A percentile compares a stretch with the other conserved stretches of the same genome.
Conservation (phyloP, 352 stramenopile species). For the Phytopythium kandeliae region DNA sequence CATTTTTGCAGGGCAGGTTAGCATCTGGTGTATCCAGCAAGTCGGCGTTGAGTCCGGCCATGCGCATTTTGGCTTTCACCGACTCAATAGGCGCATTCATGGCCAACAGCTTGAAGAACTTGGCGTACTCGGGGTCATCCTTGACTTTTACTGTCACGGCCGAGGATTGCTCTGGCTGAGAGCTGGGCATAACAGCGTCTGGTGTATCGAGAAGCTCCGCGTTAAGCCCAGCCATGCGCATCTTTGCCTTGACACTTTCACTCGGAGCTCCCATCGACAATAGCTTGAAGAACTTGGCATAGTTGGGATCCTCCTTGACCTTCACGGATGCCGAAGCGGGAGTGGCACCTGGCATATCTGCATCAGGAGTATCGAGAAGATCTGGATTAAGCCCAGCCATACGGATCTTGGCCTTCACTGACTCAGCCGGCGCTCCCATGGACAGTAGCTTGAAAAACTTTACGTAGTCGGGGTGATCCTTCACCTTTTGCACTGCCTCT, state of each 20-base stretch:
- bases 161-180: too few relatives aligned
- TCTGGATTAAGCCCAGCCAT: slow-evolving; percentile 51
- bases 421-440: slow-evolving; percentile 47
- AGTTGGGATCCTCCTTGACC: slow-evolving; percentile 60
- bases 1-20: slow-evolving; percentile 13
- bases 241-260: slow-evolving; percentile 53
- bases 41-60: slow-evolving; percentile 47
- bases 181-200: too few relatives aligned
- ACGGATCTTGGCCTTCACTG: slow-evolving; percentile 53
- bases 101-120: slow-evolving; percentile 69
- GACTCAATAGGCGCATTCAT: slow-evolving; percentile 47
- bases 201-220: too few relatives aligned
- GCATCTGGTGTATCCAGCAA: slow-evolving; percentile 62
- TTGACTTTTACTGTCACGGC: too few relatives aligned
- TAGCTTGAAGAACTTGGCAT: slow-evolving; percentile 77
- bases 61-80: slow-evolving; percentile 56
- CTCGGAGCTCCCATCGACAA: slow-evolving; percentile 49
- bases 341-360: slow-evolving; percentile 16
- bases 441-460: slow-evolving; percentile 76
- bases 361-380: slow-evolving; percentile 68
- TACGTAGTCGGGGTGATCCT: slow-evolving; percentile 43
- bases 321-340: slow-evolving; percentile 15
- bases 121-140: slow-evolving; percentile 44
- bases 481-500: slow-evolving; percentile 21
- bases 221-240: slow-evolving; percentile 59